phyloP scores from a whole-genome alignment of 225 moss, liverwort and hornwort genomes.

The Polytrichum commune region DNA sequence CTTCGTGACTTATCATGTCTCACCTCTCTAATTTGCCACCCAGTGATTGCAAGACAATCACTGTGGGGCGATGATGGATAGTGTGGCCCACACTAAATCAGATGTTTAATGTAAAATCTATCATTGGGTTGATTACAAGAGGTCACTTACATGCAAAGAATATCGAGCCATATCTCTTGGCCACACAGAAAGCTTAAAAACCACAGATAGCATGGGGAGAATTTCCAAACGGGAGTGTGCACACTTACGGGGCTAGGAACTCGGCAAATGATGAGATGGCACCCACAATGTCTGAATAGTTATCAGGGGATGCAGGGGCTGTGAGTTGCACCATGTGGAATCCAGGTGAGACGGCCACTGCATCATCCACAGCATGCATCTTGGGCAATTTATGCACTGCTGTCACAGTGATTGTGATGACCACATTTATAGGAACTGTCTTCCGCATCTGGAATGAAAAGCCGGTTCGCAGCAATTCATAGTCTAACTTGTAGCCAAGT shows the following conservation, averaged over 20 bases:
- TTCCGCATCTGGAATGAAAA: conserved; percentile 77
- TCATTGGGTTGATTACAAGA: neutral
- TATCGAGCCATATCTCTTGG: neutral
- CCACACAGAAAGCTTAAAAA: neutral
- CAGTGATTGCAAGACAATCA: no score
- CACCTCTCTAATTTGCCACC: no score
- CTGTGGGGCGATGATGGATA: no score
- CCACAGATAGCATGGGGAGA: neutral
- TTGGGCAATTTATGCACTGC: conserved; percentile 53
- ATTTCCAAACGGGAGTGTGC: no score
- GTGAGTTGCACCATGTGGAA: conserved; percentile 86
- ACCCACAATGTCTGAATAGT: conserved; percentile 77
- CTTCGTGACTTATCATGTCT: no score
- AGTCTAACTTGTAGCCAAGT: conserved; percentile 92
- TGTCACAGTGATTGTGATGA: conserved; percentile 73
- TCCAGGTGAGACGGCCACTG: conserved; percentile 64
- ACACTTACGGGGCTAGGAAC: conserved; percentile 81
- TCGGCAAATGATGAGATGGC: conserved; percentile 94
- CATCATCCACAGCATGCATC: conserved; percentile 69
- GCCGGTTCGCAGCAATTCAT: conserved; percentile 61
- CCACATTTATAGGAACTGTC: conserved; percentile 51
- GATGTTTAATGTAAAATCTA: no score
- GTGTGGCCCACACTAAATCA: no score
- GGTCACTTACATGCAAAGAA: neutral
- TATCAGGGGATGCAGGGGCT: conserved; percentile 82